Conservation (phyloP, 1,139 yeast genomes). For the Candida sanyaensis region DNA sequence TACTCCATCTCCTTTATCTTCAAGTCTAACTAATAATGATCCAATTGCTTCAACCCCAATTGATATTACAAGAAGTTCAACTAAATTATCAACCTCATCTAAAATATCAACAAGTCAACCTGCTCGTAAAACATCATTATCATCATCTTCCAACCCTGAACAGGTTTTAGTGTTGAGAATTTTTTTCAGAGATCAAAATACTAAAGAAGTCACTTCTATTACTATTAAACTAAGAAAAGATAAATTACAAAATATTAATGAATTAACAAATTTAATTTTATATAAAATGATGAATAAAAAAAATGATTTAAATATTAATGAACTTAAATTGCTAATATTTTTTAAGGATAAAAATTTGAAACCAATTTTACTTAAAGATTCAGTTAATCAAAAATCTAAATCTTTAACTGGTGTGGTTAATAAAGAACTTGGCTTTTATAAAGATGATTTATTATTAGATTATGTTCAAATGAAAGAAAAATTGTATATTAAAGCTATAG, state of each 20-base stretch:
- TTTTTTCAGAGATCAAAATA: background rate
- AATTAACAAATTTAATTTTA: constrained; percentile 27
- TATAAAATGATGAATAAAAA: constrained; percentile 20
- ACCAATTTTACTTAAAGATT: constrained; percentile 26
- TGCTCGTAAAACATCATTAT: background rate
- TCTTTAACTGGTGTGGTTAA: background rate
- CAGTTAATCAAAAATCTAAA: constrained; percentile 2
- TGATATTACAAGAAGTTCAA: background rate
- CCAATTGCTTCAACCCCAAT: background rate
- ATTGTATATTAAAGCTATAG: constrained; percentile 25
- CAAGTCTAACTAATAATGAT: background rate
- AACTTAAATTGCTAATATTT: constrained; percentile 22
- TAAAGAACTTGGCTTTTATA: constrained; percentile 7
- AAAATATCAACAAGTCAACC: background rate
- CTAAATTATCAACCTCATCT: background rate
- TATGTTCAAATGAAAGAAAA: constrained; percentile 29
- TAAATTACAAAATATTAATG: constrained; percentile 23
- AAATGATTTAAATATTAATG: constrained; percentile 18
- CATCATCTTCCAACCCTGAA: background rate
- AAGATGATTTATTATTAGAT: constrained; percentile 25
- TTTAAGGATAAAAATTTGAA: constrained; percentile 26
- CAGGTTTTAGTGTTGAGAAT: constrained; percentile 5
- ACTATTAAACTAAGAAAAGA: constrained; percentile 30
- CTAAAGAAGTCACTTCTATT: constrained; percentile 5
- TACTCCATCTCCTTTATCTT: constrained; percentile 1